Base-by-base conservation (phyloP, 2,329 filamentous ascomycete species). In the Epichloe sp. region DNA sequence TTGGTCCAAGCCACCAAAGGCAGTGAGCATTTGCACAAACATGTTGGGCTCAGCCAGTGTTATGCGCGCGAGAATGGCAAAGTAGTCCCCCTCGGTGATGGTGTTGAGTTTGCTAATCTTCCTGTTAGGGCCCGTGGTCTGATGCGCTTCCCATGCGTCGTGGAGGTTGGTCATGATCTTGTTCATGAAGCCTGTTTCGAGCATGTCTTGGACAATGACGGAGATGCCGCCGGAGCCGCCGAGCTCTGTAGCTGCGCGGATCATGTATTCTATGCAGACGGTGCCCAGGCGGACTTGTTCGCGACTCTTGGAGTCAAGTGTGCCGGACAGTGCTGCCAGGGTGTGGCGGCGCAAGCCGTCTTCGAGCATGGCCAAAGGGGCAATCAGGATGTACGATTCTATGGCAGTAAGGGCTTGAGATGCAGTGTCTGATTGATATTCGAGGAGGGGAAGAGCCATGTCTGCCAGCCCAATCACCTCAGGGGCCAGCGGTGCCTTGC, bases 21-120 rank as follows among this genome's bases (percentile, higher is more conserved):
- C 68, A 17, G 66, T 65, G 17, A 84, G 65, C 65, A 81, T 70
- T 17, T 78, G 72, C 4, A 83, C 70, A 57, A 95, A 85, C 2
- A 86, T 71, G 2, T 68, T 68, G 1, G 90, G 87, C 38, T 85
- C 85, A 1, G 83, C 82, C 2, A 95, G 70, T 0, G 83, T 79
- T 15, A 97, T 76, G 1, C 90, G 84, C 2, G 88, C 83, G 2
- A 98, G 74, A 2, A 97, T 81, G 4, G 81, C 79, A 61, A 95
- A 85, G 64, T 95, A 95, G 62, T 95, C 87, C 0, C 86, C 86
- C 62, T 95, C 82, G 1, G 86, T 83, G 11, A 89, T 76, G 12
- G 82, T 80, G 58, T 85, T 84, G 36, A 96, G 78, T 34, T 80
- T 78, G 41, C 82, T 78, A 19, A 79, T 74, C 57, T 78, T 85